Base-by-base conservation (phyloP, 139 green algal genomes). In the Gonium pectorale region DNA sequence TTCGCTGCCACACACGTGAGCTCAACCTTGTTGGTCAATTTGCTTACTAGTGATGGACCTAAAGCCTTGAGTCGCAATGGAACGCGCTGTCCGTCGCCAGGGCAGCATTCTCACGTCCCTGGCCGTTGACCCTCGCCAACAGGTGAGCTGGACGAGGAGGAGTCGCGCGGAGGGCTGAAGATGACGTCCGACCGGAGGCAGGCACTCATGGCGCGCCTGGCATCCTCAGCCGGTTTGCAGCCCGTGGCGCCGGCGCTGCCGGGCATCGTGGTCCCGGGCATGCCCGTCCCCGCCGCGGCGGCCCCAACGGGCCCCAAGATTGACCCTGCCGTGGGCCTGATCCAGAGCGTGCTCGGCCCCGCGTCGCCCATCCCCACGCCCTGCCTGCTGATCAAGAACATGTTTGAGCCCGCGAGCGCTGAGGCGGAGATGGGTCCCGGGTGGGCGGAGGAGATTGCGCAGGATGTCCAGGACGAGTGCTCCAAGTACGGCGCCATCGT, bases 381-480 rank as follows among this genome's bases (percentile, higher is more conserved):
- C 11, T 98, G 95, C 85, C 71, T 99, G 44, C 91, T 99, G 78
- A 90, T 99, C 62, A 99, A 98, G 86, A 99, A 99, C 92, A 97
- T 98, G 93, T 99, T 98, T 83, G 87, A 96, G 85, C 92, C 96
- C 8, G 69, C 94, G 85, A 92, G 91, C 86, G 90, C 90, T 46
- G 94, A 98, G 93, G 46, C 80, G 44, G 44, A 67, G 37, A 94
- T 85, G 0, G 93, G 94, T 37, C 87, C 90, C 5, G 91, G 94
- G 43, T 99, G 97, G 97, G 89, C 94, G 6, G 51, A 93, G n/a
- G 97, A 99, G 68, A 97, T 99, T 41, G 88, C 84, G 9, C 86
- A 93, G 44, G 97, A 99, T 59, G 95, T 98, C 52, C 86, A 84
- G 73, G 92, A 96, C 11, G 96, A 99, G 90, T 98, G 95, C 88